phyloP scores from a whole-genome alignment of 2,329 filamentous ascomycete species.

The Tetracladium maxilliforme region DNA sequence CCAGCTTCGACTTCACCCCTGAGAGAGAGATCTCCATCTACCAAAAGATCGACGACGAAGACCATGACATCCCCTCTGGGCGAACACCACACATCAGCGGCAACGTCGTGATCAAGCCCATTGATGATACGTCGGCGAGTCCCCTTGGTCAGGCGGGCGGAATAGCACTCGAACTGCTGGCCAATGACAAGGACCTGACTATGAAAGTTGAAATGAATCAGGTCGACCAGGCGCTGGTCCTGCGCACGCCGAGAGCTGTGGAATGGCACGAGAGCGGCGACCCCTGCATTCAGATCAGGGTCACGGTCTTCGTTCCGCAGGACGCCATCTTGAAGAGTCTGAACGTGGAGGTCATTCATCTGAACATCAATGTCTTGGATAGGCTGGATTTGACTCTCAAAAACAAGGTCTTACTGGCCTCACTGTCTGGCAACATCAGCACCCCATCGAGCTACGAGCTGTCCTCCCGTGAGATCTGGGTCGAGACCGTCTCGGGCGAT shows the following conservation, averaged over 20 bases:
- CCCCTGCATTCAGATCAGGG: slow-evolving; percentile 12
- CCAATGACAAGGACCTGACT: slow-evolving; percentile 7
- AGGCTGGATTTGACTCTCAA: slow-evolving; percentile 8
- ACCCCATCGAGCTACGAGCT: slow-evolving; percentile 4
- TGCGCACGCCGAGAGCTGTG: slow-evolving; percentile 10
- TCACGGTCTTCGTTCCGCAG: slow-evolving; percentile 15
- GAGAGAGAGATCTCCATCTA: slow-evolving; percentile 8
- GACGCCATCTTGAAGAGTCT: slow-evolving; percentile 8
- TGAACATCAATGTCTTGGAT: slow-evolving; percentile 9
- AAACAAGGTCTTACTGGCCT: not conserved
- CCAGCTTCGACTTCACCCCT: slow-evolving; percentile 1
- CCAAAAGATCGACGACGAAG: slow-evolving; percentile 8
- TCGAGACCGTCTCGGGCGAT: slow-evolving; percentile 11
- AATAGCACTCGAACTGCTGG: slow-evolving; percentile 8
- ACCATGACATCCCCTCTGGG: too few species aligned
- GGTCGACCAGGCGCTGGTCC: slow-evolving; percentile 6
- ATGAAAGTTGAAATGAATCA: slow-evolving; percentile 8
- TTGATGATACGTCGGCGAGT: slow-evolving; percentile 2
- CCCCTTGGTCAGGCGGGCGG: slow-evolving; percentile 8
- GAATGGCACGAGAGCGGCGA: slow-evolving; percentile 2
- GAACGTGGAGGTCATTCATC: slow-evolving; percentile 7
- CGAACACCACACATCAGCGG: too few species aligned
- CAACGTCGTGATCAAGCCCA: too few species aligned
- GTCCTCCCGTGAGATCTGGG: slow-evolving; percentile 9
- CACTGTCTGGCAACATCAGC: not conserved